Evolutionary conservation across 345 rosid genomes (phyloP).

Genomic region (Eucalyptus curtisii): DNA sequence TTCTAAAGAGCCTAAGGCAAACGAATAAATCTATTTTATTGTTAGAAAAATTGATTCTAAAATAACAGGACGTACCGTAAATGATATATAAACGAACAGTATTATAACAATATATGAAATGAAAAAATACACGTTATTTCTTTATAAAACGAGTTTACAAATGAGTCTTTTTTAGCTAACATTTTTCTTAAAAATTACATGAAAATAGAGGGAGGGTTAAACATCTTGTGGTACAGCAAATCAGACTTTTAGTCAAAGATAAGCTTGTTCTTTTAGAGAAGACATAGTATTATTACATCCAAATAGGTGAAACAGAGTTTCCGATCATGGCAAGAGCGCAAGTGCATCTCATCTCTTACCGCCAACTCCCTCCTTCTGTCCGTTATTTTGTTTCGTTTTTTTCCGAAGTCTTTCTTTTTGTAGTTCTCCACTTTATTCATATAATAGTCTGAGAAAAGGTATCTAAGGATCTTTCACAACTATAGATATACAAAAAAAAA

Average conservation of each 20-base stretch:
- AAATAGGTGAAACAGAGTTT: too few species aligned
- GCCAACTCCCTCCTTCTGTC: too few species aligned
- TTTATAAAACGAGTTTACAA: neutral
- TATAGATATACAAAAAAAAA: neutral
- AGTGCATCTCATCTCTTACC: too few species aligned
- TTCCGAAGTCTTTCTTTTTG: too few species aligned
- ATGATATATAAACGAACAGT: accelerated
- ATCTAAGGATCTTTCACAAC: neutral
- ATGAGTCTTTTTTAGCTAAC: neutral
- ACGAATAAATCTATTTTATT: accelerated
- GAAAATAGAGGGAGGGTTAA: neutral
- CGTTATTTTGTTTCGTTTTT: too few species aligned
- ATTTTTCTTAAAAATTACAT: neutral
- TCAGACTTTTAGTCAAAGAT: neutral
- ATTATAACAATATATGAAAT: neutral
- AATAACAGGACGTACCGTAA: neutral
- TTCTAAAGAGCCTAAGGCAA: neutral
- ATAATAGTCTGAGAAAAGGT: too few species aligned
- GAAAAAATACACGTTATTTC: too few species aligned
- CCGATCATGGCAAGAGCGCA: too few species aligned
- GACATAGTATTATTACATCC: neutral
- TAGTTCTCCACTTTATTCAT: too few species aligned
- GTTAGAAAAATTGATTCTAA: neutral
- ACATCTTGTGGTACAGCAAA: neutral
- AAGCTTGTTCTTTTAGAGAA: neutral